Evolutionary conservation across 2,329 filamentous ascomycete species (phyloP).

Genomic region (Cladosporium sp.): DNA sequence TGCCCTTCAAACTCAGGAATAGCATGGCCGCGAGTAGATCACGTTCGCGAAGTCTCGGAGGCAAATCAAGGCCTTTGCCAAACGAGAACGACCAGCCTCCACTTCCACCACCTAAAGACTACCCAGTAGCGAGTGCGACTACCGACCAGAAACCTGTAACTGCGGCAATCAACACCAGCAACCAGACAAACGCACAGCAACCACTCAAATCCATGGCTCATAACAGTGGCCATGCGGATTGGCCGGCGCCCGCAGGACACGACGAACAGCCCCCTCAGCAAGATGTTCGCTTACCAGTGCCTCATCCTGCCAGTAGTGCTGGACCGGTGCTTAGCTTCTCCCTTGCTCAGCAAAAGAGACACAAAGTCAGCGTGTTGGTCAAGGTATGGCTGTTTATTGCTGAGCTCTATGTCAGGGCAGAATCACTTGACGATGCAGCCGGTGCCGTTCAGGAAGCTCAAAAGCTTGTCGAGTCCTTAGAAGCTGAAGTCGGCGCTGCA

Average conservation of each 20-base stretch:
- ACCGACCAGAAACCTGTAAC: background rate
- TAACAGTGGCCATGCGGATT: slow-evolving; percentile 38
- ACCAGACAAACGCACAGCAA: slow-evolving; percentile 37
- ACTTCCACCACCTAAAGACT: slow-evolving; percentile 19
- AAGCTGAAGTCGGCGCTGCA: slow-evolving; percentile 64
- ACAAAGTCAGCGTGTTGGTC: slow-evolving; percentile 62
- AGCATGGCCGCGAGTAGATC: slow-evolving; percentile 2
- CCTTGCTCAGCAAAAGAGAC: slow-evolving; percentile 53
- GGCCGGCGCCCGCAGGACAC: slow-evolving; percentile 43
- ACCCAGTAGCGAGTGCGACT: slow-evolving; percentile 16
- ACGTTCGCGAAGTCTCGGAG: slow-evolving; percentile 15
- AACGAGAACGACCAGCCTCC: slow-evolving; percentile 16
- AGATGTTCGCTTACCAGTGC: slow-evolving; percentile 46
- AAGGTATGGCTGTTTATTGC: slow-evolving; percentile 90
- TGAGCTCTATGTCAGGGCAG: slow-evolving; percentile 80
- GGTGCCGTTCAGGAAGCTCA: slow-evolving; percentile 80
- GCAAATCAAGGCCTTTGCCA: slow-evolving; percentile 8
- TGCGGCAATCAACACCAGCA: slow-evolving; percentile 11
- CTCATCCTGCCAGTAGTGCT: slow-evolving; percentile 37
- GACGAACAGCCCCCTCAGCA: slow-evolving; percentile 44
- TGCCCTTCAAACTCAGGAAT: slow-evolving; percentile 31
- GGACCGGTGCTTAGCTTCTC: slow-evolving; percentile 52
- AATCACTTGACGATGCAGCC: slow-evolving; percentile 74
- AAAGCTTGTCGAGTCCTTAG: slow-evolving; percentile 70
- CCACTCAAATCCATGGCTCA: slow-evolving; percentile 41